Evolutionary conservation across 202 grass and related monocot genomes (phyloP).

Genomic region (Brachypodium distachyon): DNA sequence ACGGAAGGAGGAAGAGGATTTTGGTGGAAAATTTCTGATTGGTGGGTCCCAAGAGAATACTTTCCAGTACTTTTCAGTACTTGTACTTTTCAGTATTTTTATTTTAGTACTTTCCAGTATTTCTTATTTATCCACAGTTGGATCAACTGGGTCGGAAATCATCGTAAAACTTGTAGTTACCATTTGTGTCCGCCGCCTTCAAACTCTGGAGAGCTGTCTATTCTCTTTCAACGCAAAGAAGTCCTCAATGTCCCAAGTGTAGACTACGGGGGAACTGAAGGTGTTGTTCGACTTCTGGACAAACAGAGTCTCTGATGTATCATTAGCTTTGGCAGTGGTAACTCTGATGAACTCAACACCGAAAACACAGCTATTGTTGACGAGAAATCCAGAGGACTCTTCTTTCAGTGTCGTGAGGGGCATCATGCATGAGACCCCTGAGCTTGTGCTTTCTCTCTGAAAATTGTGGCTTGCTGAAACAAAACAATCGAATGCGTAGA

Average conservation of each 20-base stretch:
- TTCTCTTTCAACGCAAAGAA: slow-evolving; percentile 18
- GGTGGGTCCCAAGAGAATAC: too few species aligned
- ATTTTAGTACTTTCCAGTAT: too few species aligned
- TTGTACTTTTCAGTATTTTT: too few species aligned
- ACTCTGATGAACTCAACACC: slow-evolving; percentile 25
- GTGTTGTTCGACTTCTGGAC: not conserved
- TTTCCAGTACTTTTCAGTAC: too few species aligned
- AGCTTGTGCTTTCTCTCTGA: slow-evolving; percentile 2
- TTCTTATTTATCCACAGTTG: too few species aligned
- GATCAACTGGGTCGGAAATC: too few species aligned
- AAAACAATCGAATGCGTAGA: not conserved
- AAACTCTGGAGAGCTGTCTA: not conserved
- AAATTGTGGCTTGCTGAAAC: slow-evolving; percentile 23
- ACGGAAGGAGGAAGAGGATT: too few species aligned
- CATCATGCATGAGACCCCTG: slow-evolving; percentile 6
- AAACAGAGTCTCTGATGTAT: not conserved
- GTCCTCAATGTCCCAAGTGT: slow-evolving; percentile 32
- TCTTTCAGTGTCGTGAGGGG: slow-evolving; percentile 2
- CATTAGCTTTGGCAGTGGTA: not conserved
- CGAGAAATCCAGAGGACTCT: slow-evolving; percentile 7
- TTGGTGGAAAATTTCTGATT: too few species aligned
- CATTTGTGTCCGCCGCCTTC: slow-evolving; percentile 11
- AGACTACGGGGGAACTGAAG: not conserved
- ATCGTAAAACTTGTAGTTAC: not conserved
- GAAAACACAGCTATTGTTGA: slow-evolving; percentile 17